Evolutionary conservation across 495 filamentous ascomycete genomes (phyloP), one percentile per base, ranked within the genome.

Genomic region (Neurospora terricola): DNA sequence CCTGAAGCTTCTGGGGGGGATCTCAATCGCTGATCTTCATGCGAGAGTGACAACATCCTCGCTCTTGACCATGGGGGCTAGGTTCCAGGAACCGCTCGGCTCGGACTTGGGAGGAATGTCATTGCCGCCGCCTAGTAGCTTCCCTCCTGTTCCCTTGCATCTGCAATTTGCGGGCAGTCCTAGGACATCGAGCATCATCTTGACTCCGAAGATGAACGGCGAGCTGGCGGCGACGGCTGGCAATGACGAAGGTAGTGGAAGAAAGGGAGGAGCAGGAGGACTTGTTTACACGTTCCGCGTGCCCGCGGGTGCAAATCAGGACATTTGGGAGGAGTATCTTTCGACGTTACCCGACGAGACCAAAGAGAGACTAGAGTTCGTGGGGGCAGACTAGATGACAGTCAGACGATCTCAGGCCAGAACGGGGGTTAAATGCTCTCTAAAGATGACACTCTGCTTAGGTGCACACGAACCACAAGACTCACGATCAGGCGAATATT

Each of bases 11-110:
- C 70, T 75, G 54, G 78, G 81, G 21, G 74, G 79, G 14, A 75
- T 85, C 0, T 81, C 85, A n/a, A 83, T 83, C 14, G 84, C 83
- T 42, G 84, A 85, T 74, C 77, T 86, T 8, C 85, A 87, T 75
- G 81, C 82, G 39, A 84, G 79, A 14, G 54, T 62, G 14, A 18
- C 54, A 62, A 62, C 54, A 62, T 62, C 54, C 27, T 4, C 54
- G 6, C 54, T 62, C 11, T 8, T 62, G 1, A 34, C 54, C 14
- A 74, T 78, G 27, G 40, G 80, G n/a, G 78, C 79, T 43, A 77
- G 80, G 68, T 85, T 83, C 69, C 84, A 62, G 14, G 54, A 34
- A 34, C 54, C 7, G 27, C 54, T 62, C 23, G 54, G 54, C 6
- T 62, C 54, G 5, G 27, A 30, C 54, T 3, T 62, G 54, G 54